Evolutionary conservation across 2,329 filamentous ascomycete genomes (phyloP), one percentile per base, ranked within the genome.

Genomic region (Arachnopeziza araneosa): DNA sequence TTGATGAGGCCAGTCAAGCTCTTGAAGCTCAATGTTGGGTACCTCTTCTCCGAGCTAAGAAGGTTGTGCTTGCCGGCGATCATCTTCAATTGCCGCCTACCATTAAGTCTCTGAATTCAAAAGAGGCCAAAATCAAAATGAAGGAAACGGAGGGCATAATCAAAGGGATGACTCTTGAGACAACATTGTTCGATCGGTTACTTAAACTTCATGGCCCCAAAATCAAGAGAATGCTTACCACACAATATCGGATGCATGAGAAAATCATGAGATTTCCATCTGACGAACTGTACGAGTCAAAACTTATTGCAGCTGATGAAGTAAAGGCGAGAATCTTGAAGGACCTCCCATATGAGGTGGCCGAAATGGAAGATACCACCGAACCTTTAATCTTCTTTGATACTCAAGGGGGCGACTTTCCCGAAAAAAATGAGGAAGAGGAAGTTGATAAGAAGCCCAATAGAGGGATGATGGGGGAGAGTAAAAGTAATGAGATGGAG

Each of bases 11-110:
- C 4, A 96, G 90, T 72, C 95, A 99, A 73, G 95, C 95, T 1
- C 80, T 98, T 10, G 95, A 99, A 75, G 93, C 95, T 0, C 93
- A 98, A 74, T 97, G 93, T 76, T 99, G 95, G 95, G 93, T 98
- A 56, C 87, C 95, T 12, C 76, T 99, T 53, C 76, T 97, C 21
- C 82, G 84, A 50, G 91, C 91, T 0, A 84, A 80, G 66, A 98
- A 97, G 77, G 87, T 91, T 9, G 87, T 99, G 9, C 87, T 96
- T 64, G 95, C 95, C 0, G 95, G 95, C 54, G 95, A 99, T 72
- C 95, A 98, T 74, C 77, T 98, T 57, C 95, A 99, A 75, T 78
- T 99, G 57, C 93, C 93, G 22, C 95, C 95, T 17, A 98, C 93
- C 0, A 92, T 99, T 75, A 98, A 97, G 75, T 93, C 89, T 1